Evolutionary conservation across 1,139 yeast genomes (phyloP), one percentile per base, ranked within the genome.

Genomic region (Yamadazyma dushanensis): DNA sequence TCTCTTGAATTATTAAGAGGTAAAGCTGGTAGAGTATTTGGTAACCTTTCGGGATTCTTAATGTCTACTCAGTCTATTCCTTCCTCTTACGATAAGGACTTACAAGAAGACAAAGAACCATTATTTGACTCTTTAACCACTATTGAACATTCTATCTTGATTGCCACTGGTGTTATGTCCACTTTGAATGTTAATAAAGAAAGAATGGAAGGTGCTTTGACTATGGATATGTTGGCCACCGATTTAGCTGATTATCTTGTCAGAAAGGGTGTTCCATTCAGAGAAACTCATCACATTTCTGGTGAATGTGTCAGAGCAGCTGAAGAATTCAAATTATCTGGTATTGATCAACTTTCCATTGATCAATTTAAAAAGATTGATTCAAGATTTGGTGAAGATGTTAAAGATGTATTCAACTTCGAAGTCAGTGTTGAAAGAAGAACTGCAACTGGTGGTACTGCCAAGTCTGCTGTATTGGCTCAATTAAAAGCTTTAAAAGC

Each of bases 81-180:
- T 31, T 90, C 97, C 6, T 88, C 97, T 13, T 92, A 92, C 67
- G 90, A 92, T 70, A 92, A 92, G 69, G 99, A 92, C 62, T 82
- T 94, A 83, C 99, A 92, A 70, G 99, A 92, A 64, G 99, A 92
- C 63, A 92, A 92, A 62, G 99, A 92, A 63, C 97, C 99, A 16
- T 71, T 92, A 47, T 92, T 92, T 57, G 99, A 92, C 64, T 82
- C 89, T 45, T 66, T 94, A 58, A 73, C 80, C 33, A 90, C 98
- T 1, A 95, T 90, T 24, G 95, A 88, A 53, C 97, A 92, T 64
- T 90, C 97, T 1, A 76, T 90, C 32, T 74, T 87, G 49, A 92
- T 92, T 54, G 95, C 97, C 25, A 90, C 97, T 3, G 99, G 99
- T 43, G 97, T 92, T 11, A 72, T 92, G 34, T 87, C 97, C 3